Evolutionary conservation across 768 basidiomycete species (phyloP).

Genomic region (Tricholoma furcatifolium): DNA sequence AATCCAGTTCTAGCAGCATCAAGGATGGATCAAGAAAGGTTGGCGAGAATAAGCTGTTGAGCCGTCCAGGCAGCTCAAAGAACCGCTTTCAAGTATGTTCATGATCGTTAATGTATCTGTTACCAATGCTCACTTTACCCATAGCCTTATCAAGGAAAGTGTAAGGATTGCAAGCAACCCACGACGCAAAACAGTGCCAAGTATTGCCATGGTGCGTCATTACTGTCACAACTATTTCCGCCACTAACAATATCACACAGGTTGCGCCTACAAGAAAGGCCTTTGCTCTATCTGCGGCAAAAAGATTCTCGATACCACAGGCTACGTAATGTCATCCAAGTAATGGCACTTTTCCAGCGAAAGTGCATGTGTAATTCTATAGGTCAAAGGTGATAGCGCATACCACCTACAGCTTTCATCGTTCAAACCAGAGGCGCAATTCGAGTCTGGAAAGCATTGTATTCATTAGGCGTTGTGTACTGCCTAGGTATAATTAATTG

Average conservation of each 20-base stretch:
- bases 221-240: conserved; percentile 4
- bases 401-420: neutral
- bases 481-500: conserved; percentile 4
- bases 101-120: conserved; percentile 16
- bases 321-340: conserved; percentile 85
- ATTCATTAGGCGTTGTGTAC: neutral
- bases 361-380: conserved; percentile 9
- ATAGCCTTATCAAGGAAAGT: conserved; percentile 84
- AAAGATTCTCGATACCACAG: conserved; percentile 77
- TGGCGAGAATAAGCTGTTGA: conserved; percentile 82
- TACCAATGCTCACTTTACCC: conserved; percentile 16
- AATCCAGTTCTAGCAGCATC: conserved; percentile 67
- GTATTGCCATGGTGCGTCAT: conserved; percentile 77
- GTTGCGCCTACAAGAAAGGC: conserved; percentile 87
- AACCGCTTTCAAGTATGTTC: conserved; percentile 71
- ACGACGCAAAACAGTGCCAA: conserved; percentile 86
- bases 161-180: conserved; percentile 84
- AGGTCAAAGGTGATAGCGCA: conserved; percentile 5
- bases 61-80: conserved; percentile 67
- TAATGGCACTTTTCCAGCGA: conserved; percentile 27
- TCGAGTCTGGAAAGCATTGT: neutral
- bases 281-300: conserved; percentile 88
- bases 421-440: neutral
- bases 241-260: conserved; percentile 33
- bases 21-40: conserved; percentile 80